A percentile compares a stretch with the other conserved stretches of the same genome.
Evolutionary conservation across 1,284 basidiomycete species (phyloP).

Genomic region (Ustilago lituana): DNA sequence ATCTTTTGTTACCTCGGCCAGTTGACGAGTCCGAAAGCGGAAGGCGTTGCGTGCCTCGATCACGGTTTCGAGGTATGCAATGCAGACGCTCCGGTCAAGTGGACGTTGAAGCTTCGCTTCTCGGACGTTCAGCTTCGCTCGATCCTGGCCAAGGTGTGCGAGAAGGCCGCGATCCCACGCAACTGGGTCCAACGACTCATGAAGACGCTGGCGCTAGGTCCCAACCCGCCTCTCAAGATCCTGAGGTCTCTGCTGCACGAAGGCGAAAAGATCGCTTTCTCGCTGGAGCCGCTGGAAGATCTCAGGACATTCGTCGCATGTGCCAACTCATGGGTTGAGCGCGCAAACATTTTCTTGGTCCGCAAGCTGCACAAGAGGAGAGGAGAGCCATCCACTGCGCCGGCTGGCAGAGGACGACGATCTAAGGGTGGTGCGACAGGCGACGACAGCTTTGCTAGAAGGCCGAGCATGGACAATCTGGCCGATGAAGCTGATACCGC

Average conservation of each 20-base stretch:
- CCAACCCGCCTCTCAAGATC: slow-evolving; percentile 78
- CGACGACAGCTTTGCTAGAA: slow-evolving; percentile 24
- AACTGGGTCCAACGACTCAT: slow-evolving; percentile 79
- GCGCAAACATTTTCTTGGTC: slow-evolving; percentile 69
- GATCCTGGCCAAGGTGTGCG: slow-evolving; percentile 66
- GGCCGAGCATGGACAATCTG: slow-evolving; percentile 21
- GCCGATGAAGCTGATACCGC: slow-evolving; percentile 26
- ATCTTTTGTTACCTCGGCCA: slow-evolving; percentile 95
- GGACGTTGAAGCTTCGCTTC: slow-evolving; percentile 80
- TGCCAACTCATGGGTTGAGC: slow-evolving; percentile 84
- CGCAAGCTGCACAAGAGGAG: slow-evolving; percentile 70
- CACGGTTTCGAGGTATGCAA: slow-evolving; percentile 83
- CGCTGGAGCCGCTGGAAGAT: slow-evolving; percentile 77
- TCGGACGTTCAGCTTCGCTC: slow-evolving; percentile 77
- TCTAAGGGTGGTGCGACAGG: slow-evolving; percentile 23
- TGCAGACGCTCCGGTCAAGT: slow-evolving; percentile 72
- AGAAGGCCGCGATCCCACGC: slow-evolving; percentile 79
- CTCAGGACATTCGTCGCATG: slow-evolving; percentile 81
- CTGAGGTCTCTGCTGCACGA: slow-evolving; percentile 82
- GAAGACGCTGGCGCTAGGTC: slow-evolving; percentile 72
- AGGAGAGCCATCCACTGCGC: slow-evolving; percentile 70
- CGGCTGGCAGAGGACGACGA: slow-evolving; percentile 74
- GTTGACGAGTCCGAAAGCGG: slow-evolving; percentile 72
- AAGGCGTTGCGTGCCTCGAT: slow-evolving; percentile 83
- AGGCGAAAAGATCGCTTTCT: slow-evolving; percentile 83